Base-by-base conservation (phyloP, 192 early-diverging fungal species). In the Spinellus fusiger region DNA sequence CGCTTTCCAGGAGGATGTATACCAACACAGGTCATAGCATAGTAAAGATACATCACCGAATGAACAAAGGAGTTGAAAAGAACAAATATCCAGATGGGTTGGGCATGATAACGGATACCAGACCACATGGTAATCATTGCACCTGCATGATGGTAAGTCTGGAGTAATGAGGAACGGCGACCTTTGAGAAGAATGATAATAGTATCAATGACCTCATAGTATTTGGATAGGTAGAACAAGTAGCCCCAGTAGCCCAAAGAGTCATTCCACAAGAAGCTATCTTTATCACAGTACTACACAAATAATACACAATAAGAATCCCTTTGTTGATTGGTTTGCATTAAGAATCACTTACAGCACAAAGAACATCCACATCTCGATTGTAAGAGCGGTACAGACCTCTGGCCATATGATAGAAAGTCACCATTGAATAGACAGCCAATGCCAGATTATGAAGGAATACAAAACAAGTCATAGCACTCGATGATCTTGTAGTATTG, bases 181-280 rank as follows among this genome's bases (percentile, higher is more conserved):
- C 88, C 89, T 69, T 93, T 92, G 25, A 87, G 49, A 44, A 94
- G 65, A 61, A 94, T 88, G 66, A 94, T 92, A 67, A 86, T 81
- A 51, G 92, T 94, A 63, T 94, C 92, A 49, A 94, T 78, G 31
- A 94, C 79, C 69, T 94, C 92, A 74, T 92, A 94, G 70, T 83
- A 89, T 73, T 91, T 91, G 75, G 86, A 89, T 20, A 94, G 83
- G 75, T 94, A 94, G 71, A 94, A 94, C 59, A 90, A 58, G 52
- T 89, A 94, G 38, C 86, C 85, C 80, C 86, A 91, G 76, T 91
- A 89, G 62, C 80, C 86, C 61, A 92, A 82, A 52, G 77, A 76
- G 67, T 79, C 70, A 60, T 86, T 81, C 86, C 87, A 89, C 32
- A 90, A 66, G 18, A 66, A 73, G n/a, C 71, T 57, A 59, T 86